These are phyloP conservation scores for Rhamnella rubrinervis DNA, from an alignment of 331 rosid species.

Conservation along the genomic window DNA sequence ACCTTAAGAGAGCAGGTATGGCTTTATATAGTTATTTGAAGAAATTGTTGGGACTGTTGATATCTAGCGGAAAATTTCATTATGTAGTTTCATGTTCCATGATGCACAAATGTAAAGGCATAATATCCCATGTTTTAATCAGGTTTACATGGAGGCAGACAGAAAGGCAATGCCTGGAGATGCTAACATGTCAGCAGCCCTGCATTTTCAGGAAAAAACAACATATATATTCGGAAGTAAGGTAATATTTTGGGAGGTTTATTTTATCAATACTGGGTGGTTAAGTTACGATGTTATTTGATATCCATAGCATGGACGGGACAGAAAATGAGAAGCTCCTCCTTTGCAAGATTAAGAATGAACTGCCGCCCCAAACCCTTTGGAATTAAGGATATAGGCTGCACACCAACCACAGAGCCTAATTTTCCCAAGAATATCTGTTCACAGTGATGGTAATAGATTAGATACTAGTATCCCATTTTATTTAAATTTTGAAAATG, in stretches of 20 bases:
- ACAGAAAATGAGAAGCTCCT: not conserved
- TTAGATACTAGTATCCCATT: too few relatives aligned
- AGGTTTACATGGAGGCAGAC: slow-evolving; percentile 98
- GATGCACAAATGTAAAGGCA: slow-evolving; percentile 23
- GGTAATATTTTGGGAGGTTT: slow-evolving; percentile 42
- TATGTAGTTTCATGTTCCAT: slow-evolving; percentile 21
- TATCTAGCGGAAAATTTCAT: slow-evolving; percentile 3
- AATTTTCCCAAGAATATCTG: too few relatives aligned
- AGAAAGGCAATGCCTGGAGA: slow-evolving; percentile 77
- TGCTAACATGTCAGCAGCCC: slow-evolving; percentile 39
- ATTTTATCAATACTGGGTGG: slow-evolving; percentile 5
- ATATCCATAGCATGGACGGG: not conserved
- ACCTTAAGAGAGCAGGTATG: slow-evolving; percentile 91
- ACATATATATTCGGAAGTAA: slow-evolving; percentile 84
- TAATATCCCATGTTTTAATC: slow-evolving; percentile 25
- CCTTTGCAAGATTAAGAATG: not conserved
- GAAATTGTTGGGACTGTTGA: slow-evolving; percentile 1
- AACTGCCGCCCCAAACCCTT: too few relatives aligned
- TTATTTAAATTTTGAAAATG: too few relatives aligned
- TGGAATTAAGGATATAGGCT: too few relatives aligned
- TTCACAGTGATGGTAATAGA: too few relatives aligned
- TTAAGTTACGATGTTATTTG: not conserved
- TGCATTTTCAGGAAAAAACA: slow-evolving; percentile 56
- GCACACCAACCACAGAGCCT: too few relatives aligned
- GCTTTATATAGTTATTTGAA: slow-evolving; percentile 17